A percentile compares a stretch with the other conserved stretches of the same genome.
Conservation (phyloP, 345 rosid genomes). For the Nasturtium officinale region DNA sequence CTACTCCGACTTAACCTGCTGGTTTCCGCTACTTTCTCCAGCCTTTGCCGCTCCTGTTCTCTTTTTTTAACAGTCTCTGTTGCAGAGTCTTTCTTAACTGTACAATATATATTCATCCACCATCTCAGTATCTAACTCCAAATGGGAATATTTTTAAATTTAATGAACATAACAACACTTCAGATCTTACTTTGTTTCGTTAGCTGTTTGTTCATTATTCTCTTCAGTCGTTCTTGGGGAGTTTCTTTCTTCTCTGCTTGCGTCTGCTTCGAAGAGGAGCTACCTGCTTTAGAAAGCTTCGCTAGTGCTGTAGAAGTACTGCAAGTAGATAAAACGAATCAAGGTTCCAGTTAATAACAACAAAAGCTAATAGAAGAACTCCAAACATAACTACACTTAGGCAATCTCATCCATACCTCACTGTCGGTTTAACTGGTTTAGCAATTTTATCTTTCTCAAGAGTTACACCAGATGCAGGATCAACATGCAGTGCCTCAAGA, state of each 20-base stretch:
- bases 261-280: conserved; percentile 59
- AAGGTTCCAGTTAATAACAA: background rate
- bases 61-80: conserved; percentile 87
- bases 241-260: conserved; percentile 86
- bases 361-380: background rate
- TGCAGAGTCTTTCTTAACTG: conserved; percentile 97
- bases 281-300: conserved; percentile 70
- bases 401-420: conserved; percentile 51
- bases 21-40: conserved; percentile 89
- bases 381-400: conserved; percentile 4
- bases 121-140: conserved; percentile 10
- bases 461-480: conserved; percentile 94
- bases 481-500: conserved; percentile 96
- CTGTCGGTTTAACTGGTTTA: conserved; percentile 56
- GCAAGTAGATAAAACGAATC: conserved; percentile 8
- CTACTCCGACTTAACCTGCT: conserved; percentile 68
- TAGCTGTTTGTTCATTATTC: conserved; percentile 94
- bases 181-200: conserved; percentile 78
- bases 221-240: conserved; percentile 95
- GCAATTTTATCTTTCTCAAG: conserved; percentile 71
- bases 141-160: background rate
- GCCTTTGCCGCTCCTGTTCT: conserved; percentile 92
- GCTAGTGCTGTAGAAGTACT: conserved; percentile 76
- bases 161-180: background rate
- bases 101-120: conserved; percentile 26